phyloP scores from a whole-genome alignment of 257 asterid genomes.

The Lithospermum erythrorhizon region DNA sequence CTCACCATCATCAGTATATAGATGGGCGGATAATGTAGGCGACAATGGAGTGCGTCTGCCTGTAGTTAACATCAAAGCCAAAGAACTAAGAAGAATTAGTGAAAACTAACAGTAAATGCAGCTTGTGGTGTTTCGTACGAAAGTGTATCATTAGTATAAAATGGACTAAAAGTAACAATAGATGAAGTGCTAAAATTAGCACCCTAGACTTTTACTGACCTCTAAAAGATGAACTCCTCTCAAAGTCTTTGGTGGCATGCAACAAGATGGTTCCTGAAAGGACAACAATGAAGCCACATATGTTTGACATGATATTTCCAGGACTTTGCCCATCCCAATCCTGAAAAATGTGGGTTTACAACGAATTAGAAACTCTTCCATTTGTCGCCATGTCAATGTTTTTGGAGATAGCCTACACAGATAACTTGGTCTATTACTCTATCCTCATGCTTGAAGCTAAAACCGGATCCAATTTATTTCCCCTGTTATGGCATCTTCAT shows the following conservation, averaged over 20 bases:
- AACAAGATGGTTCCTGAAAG: constrained; percentile 73
- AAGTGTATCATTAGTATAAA: too few species aligned
- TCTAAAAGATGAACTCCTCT: constrained; percentile 51
- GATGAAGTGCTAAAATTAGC: too few species aligned
- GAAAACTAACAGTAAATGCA: too few species aligned
- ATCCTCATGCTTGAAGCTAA: neutral
- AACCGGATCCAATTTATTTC: neutral
- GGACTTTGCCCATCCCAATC: constrained; percentile 76
- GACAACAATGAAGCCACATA: constrained; percentile 69
- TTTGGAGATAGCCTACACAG: too few species aligned
- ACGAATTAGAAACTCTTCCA: neutral
- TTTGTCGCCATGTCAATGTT: too few species aligned
- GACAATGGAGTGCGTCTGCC: constrained; percentile 57
- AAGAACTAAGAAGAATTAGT: neutral
- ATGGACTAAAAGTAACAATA: too few species aligned
- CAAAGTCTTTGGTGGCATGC: constrained; percentile 59
- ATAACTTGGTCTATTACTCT: too few species aligned
- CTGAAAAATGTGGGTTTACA: constrained; percentile 17
- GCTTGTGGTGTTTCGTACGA: too few species aligned
- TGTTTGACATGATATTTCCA: constrained; percentile 55
- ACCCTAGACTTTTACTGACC: constrained; percentile 23
- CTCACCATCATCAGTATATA: constrained; percentile 48
- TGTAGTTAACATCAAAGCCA: constrained; percentile 14
- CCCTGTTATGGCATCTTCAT: too few species aligned
- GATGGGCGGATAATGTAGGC: constrained; percentile 48